Percentiles rank a stretch among this genome's conserved stretches.
Evolutionary conservation across 495 filamentous ascomycete species (phyloP).

Genomic region (Penicillium bialowiezense): DNA sequence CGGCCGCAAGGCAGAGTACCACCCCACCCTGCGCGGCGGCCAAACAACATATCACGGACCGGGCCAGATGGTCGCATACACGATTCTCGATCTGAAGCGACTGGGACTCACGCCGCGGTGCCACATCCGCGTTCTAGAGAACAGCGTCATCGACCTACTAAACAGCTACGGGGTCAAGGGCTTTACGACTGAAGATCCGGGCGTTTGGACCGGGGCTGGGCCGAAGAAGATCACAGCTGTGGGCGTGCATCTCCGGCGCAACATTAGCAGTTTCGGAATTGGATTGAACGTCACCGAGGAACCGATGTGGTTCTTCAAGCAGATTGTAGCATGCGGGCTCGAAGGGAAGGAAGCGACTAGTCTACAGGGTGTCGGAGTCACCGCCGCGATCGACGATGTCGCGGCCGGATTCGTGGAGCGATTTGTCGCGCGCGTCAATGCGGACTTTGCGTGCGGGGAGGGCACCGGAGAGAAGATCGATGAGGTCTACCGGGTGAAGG

Average conservation of each 20-base stretch:
- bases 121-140: conserved; percentile 75
- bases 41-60: conserved; percentile 96
- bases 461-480: conserved; percentile 38
- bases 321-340: conserved; percentile 86
- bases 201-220: conserved; percentile 69
- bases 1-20: conserved; percentile 57
- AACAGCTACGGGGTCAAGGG: conserved; percentile 52
- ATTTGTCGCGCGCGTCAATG: conserved; percentile 41
- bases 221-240: conserved; percentile 80
- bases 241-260: conserved; percentile 80
- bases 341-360: conserved; percentile 74
- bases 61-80: conserved; percentile 87
- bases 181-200: conserved; percentile 69
- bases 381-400: conserved; percentile 25
- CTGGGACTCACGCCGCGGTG: conserved; percentile 55
- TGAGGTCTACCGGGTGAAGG: conserved; percentile 36
- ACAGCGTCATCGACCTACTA: conserved; percentile 65
- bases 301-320: conserved; percentile 64
- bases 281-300: conserved; percentile 75
- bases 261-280: conserved; percentile 83
- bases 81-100: conserved; percentile 70
- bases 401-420: conserved; percentile 37
- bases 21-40: conserved; percentile 75
- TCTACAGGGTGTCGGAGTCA: conserved; percentile 46
- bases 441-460: conserved; percentile 37